A percentile compares a stretch with the other conserved stretches of the same genome.
Evolutionary conservation across 164 flowering plant genomes (phyloP).

Genomic region (Tinospora cordifolia): DNA sequence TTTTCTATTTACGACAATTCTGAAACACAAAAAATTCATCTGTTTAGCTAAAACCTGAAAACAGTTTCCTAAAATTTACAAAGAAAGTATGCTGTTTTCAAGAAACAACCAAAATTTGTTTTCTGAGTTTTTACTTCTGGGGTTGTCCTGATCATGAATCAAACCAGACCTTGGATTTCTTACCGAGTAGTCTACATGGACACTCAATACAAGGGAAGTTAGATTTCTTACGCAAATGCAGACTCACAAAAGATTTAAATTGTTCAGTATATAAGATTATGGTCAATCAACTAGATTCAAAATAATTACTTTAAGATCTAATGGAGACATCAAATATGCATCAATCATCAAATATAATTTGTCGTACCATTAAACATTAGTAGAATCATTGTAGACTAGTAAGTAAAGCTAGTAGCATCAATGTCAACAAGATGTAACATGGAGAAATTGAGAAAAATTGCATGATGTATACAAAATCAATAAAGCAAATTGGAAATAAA

Average conservation of each 20-base stretch:
- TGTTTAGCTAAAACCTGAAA: too few species aligned
- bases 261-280: neutral
- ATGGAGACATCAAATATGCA: neutral
- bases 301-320: neutral
- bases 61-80: too few species aligned
- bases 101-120: too few species aligned
- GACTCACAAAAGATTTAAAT: neutral
- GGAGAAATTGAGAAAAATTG: neutral
- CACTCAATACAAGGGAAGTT: neutral
- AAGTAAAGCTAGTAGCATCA: neutral
- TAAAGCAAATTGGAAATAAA: neutral
- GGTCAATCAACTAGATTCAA: too few species aligned
- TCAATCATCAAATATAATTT: neutral
- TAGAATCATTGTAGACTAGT: neutral
- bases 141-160: too few species aligned
- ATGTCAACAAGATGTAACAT: neutral
- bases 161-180: too few species aligned
- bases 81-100: too few species aligned
- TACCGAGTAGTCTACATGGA: too few species aligned
- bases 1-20: too few species aligned
- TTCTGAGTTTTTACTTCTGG: too few species aligned
- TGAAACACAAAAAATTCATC: too few species aligned
- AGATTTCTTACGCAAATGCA: too few species aligned
- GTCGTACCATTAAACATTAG: neutral
- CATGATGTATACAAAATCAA: neutral